Evolutionary conservation across 192 early-diverging fungal species (phyloP), one percentile per base, ranked within the genome.

Genomic region (Oehlia diaphana): DNA sequence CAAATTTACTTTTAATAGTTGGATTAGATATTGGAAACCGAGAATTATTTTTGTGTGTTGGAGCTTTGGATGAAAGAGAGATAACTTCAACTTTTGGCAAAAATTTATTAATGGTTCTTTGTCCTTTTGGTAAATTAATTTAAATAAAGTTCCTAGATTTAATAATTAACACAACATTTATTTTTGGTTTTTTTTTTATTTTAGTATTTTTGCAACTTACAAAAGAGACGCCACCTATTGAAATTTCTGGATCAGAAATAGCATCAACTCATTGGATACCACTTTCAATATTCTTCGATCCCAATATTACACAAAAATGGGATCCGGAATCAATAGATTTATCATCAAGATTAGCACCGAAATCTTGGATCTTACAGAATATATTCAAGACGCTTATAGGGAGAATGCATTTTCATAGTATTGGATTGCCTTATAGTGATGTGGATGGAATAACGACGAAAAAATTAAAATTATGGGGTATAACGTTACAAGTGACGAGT

Each of bases 401-500:
- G 2, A 80, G 81, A 14, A 79, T 86, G 81, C 82, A 81, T 21
- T 72, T 86, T 72, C 82, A 86, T 72, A 82, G 81, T 16, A 68
- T 86, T 21, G 81, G 81, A 63, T 81, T 86, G 79, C 85, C 85
- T 9, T 81, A 82, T 35, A 78, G 28, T 33, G 67, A 23, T 26
- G 7, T 13, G 31, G 14, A 28, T 33, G 50, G 23, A 67, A 33
- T 5, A 39, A 37, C 66, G 19, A 53, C 13, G 28, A 74, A 28
- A 61, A 62, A 9, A 6, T 67, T 86, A 26, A 80, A 81, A 47
- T 74, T 86, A 0, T 86, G 85, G 85, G 85, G 85, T 3, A 58
- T 86, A 47, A 86, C 85, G 1, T 47, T 86, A 79, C 85, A 86
- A 37, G 84, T 86, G 85, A 86, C 83, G 58, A 82, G 82, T 2